phyloP scores from a whole-genome alignment of 768 basidiomycete genomes.

The Boletus vermiculosoides region DNA sequence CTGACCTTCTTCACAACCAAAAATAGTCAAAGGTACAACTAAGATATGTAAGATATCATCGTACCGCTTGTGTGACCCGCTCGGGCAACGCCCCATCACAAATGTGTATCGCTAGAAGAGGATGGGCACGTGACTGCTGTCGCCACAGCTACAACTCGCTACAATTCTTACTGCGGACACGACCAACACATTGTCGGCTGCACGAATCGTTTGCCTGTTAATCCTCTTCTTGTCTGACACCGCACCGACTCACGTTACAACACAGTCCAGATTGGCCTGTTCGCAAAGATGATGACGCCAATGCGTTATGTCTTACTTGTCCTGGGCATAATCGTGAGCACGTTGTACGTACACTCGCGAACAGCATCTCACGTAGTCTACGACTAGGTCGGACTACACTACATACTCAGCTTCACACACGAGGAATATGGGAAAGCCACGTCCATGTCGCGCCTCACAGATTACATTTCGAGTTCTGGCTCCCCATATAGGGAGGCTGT shows the following conservation, averaged over 20 bases:
- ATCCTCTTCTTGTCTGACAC: neutral
- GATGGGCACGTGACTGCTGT: neutral
- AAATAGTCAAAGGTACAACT: too few relatives aligned
- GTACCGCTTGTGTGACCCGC: too few relatives aligned
- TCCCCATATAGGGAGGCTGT: conserved; percentile 60
- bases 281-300: conserved; percentile 53
- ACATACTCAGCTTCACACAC: conserved; percentile 42
- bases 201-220: neutral
- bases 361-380: conserved; percentile 9
- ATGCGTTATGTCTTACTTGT: conserved; percentile 55
- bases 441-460: conserved; percentile 35
- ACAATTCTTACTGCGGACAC: neutral
- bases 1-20: neutral
- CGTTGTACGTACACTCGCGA: neutral
- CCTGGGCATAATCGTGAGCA: conserved; percentile 46
- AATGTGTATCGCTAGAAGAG: neutral
- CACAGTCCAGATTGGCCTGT: neutral
- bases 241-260: too few relatives aligned
- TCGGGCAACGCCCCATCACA: too few relatives aligned
- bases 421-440: conserved; percentile 43
- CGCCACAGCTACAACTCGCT: neutral
- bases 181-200: neutral
- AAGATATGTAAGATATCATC: too few relatives aligned
- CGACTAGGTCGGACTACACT: conserved; percentile 39
- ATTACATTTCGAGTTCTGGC: conserved; percentile 19